These are phyloP conservation scores for Globisporangium okanoganense DNA, from an alignment of 352 stramenopile species.

Conservation along the genomic window DNA sequence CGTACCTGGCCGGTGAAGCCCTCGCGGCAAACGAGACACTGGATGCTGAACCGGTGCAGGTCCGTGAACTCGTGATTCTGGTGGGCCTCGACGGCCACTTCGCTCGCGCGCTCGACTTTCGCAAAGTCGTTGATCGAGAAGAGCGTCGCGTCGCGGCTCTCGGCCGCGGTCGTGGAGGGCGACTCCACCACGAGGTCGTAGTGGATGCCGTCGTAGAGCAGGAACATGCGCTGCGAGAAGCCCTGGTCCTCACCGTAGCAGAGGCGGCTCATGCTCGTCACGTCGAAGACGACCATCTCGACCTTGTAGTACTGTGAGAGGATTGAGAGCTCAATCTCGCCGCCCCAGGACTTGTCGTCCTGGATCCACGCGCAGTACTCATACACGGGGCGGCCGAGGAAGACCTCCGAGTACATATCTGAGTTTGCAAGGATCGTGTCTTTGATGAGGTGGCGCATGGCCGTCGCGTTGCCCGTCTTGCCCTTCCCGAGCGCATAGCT, in stretches of 20 bases:
- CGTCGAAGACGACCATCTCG: constrained; percentile 84
- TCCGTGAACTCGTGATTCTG: constrained; percentile 85
- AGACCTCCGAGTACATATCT: constrained; percentile 67
- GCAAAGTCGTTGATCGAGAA: constrained; percentile 83
- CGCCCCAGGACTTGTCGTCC: constrained; percentile 78
- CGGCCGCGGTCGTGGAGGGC: constrained; percentile 34
- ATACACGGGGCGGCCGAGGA: constrained; percentile 66
- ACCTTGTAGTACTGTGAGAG: constrained; percentile 71
- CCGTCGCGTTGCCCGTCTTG: constrained; percentile 47
- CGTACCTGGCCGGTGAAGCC: constrained; percentile 63
- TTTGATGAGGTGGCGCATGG: constrained; percentile 71
- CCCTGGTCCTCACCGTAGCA: constrained; percentile 82
- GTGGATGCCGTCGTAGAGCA: constrained; percentile 85
- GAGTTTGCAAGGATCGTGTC: constrained; percentile 64
- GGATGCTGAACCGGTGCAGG: constrained; percentile 64
- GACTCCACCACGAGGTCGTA: constrained; percentile 80
- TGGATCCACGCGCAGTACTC: constrained; percentile 87
- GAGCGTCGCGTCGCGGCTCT: constrained; percentile 54
- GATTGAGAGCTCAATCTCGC: constrained; percentile 86
- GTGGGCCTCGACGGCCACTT: constrained; percentile 79
- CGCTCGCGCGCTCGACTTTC: constrained; percentile 78
- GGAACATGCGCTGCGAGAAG: constrained; percentile 79
- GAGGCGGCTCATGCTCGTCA: constrained; percentile 80
- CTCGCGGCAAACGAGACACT: constrained; percentile 62
- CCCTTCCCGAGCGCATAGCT: constrained; percentile 68